Percentiles rank a stretch among this genome's conserved stretches.
Evolutionary conservation across 2,329 filamentous ascomycete genomes (phyloP).

Genomic region (Ceratocystiopsis brevicomis): DNA sequence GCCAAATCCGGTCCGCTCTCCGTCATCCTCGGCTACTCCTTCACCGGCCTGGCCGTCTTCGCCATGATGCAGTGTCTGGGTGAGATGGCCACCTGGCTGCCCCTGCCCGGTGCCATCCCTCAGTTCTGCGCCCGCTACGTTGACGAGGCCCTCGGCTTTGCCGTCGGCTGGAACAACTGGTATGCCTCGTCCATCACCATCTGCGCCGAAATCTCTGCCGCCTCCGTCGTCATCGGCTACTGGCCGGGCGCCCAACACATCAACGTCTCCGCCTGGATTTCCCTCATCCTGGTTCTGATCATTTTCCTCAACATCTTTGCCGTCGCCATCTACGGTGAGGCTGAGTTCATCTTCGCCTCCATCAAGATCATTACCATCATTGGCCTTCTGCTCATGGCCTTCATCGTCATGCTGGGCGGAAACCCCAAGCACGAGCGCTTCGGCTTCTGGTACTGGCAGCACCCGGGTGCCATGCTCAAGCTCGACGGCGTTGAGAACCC

Average conservation of each 20-base stretch:
- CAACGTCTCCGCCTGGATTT: conserved; percentile 24
- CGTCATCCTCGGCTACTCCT: conserved; percentile 23
- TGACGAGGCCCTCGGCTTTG: conserved; percentile 27
- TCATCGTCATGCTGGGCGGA: conserved; percentile 38
- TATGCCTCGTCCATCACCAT: conserved; percentile 30
- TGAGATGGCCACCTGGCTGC: conserved; percentile 43
- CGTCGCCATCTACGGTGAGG: conserved; percentile 31
- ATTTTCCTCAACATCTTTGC: conserved; percentile 30
- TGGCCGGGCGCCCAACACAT: conserved; percentile 16
- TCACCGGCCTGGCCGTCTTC: conserved; percentile 26
- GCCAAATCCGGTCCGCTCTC: conserved; percentile 23
- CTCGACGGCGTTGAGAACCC: conserved; percentile 17
- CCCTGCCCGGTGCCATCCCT: conserved; percentile 33
- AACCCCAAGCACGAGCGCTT: conserved; percentile 29
- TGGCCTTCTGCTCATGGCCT: conserved; percentile 36
- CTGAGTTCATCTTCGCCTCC: conserved; percentile 18
- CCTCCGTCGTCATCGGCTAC: conserved; percentile 28
- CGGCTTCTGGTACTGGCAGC: conserved; percentile 34
- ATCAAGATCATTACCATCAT: conserved; percentile 42
- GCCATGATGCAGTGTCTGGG: conserved; percentile 25
- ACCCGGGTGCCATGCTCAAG: conserved; percentile 17
- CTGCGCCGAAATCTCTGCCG: conserved; percentile 24
- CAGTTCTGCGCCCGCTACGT: conserved; percentile 30
- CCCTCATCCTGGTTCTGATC: conserved; percentile 28
- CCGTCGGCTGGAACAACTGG: conserved; percentile 33